phyloP scores from a whole-genome alignment of 306 rosid species.

The Prunus persica region Prunus_persica_NCBIv2 NC_034010.1:21999501-22000000 shows the following conservation, averaged over 20 bases:
- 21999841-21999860: too few relatives aligned
- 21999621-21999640: slow-evolving; percentile 27
- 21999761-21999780: neutral
- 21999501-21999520: slow-evolving; percentile 40
- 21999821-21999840: neutral
- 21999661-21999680: neutral
- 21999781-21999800: neutral
- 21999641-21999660: slow-evolving; percentile 8
- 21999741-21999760: neutral
- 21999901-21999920: too few relatives aligned
- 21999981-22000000: too few relatives aligned
- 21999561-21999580: slow-evolving; percentile 38
- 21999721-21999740: neutral
- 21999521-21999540: slow-evolving; percentile 35
- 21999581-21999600: slow-evolving; percentile 35
- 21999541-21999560: slow-evolving; percentile 33
- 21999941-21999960: too few relatives aligned
- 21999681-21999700: neutral
- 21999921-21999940: too few relatives aligned
- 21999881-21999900: too few relatives aligned
- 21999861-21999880: too few relatives aligned
- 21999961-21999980: too few relatives aligned
- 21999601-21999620: slow-evolving; percentile 55
- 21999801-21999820: too few relatives aligned
- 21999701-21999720: slow-evolving; percentile 1